phyloP scores from a whole-genome alignment of 176 grass and related monocot genomes.

The Dactylis glomerata region DNA sequence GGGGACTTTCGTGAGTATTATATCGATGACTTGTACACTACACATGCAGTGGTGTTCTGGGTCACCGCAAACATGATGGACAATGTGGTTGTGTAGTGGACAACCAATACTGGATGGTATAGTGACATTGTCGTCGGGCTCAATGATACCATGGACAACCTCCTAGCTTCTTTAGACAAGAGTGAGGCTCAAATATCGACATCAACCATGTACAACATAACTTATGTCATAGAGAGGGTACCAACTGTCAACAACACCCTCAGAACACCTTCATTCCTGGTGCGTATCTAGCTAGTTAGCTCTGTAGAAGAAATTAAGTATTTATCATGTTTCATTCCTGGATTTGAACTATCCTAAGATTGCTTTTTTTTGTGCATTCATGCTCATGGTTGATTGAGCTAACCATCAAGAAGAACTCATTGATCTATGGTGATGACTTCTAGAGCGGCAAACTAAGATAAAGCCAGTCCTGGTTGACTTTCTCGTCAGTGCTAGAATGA shows the following conservation, averaged over 20 bases:
- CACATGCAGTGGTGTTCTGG: too few species aligned
- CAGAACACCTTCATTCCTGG: slow-evolving; percentile 80
- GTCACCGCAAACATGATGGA: slow-evolving; percentile 56
- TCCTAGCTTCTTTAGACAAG: slow-evolving; percentile 50
- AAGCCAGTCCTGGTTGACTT: too few species aligned
- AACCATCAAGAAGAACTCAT: slow-evolving; percentile 57
- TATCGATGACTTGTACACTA: too few species aligned
- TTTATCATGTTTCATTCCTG: not conserved
- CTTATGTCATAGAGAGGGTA: slow-evolving; percentile 53
- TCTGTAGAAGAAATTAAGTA: not conserved
- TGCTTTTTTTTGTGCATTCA: not conserved
- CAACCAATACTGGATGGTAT: slow-evolving; percentile 67
- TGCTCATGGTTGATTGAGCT: slow-evolving; percentile 70
- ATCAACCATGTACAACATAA: slow-evolving; percentile 56
- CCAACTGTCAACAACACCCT: slow-evolving; percentile 68
- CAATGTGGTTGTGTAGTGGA: slow-evolving; percentile 71
- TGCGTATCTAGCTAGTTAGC: slow-evolving; percentile 13
- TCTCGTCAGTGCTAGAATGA: too few species aligned
- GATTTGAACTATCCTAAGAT: not conserved
- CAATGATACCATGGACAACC: slow-evolving; percentile 65
- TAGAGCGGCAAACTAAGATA: too few species aligned
- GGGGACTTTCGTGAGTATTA: too few species aligned
- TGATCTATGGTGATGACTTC: slow-evolving; percentile 73
- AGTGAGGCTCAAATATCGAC: slow-evolving; percentile 66
- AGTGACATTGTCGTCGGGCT: slow-evolving; percentile 52